Evolutionary conservation across 2,329 filamentous ascomycete species (phyloP), one percentile per base, ranked within the genome.

Genomic region (Scytalidium sp.): DNA sequence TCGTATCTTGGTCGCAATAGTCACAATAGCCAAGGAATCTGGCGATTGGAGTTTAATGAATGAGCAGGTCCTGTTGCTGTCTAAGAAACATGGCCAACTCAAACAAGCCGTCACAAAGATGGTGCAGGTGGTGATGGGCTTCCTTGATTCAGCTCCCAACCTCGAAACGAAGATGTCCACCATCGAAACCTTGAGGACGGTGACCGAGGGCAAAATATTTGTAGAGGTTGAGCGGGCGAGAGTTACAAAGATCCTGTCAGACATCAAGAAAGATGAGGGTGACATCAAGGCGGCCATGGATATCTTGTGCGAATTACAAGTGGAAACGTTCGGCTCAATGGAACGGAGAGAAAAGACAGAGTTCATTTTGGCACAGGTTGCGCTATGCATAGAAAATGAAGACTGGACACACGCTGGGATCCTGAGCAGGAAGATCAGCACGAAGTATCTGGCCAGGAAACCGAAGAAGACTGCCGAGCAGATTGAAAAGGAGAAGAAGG

Each of bases 141-240:
- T 97, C 71, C 74, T 99, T 64, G 88, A 96, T 65, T 83, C 88
- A 43, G 91, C 91, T 19, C 91, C 94, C 27, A 87, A 83, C 64
- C 66, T 90, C 53, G 91, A 97, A 60, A 91, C 84, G 29, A 99
- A 97, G 75, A 78, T 99, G 50, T 87, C 89, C 19, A 84, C 96
- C 52, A 99, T 99, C 64, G 93, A 99, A 73, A 95, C 93, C 1
- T 72, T 99, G 64, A 84, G 94, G 61, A 97, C 93, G 40, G 93
- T 99, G 44, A 99, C 94, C 8, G 94, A 99, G 73, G 94, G 94
- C 73, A 99, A 99, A 87, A 99, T 99, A 69, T 99, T 99, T 64
- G 93, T 99, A 62, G 94, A 99, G 76, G 94, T 99, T 47, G 94
- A 99, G 79, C 86, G 94, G 60, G 94, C 94, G 57, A 88, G 94